Evolutionary conservation across 148 eudicot genomes (phyloP), one percentile per base, ranked within the genome.

Genomic region (Dianthus caryophyllus): DNA sequence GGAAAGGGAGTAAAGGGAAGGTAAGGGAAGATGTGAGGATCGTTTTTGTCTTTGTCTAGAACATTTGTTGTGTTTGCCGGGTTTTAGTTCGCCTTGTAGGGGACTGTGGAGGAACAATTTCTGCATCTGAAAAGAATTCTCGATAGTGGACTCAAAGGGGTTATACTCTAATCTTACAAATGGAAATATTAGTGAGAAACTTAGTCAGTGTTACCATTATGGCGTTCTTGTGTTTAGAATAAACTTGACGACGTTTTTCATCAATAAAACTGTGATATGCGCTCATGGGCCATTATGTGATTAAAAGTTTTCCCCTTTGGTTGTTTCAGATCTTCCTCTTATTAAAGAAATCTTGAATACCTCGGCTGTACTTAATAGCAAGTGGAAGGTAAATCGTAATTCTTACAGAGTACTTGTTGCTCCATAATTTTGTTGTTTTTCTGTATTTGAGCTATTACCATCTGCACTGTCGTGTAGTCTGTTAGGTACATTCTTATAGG

Each of bases 311-410:
- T 30, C 54, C 27, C 26, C 36, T 33, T 30, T 53, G 38, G 38
- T 77, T 71, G 60, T 60, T 81, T 62, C 88, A 94, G 99, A 87
- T 88, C 96, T 94, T 77, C 73, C 88, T 16, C 36, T 85, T 44
- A 84, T 94, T 71, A 86, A 90, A 82, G 93, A 94, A 70, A 81
- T 90, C 67, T 27, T 94, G 78, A 72, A 80, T 64, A 75, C 73
- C 62, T 78, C 93, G 61, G 78, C 58, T 67, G 73, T 85, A 63
- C 71, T 90, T 31, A 90, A 80, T 79, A 78, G 83, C 86, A 94
- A 84, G 78, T 88, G 96, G 99, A 94, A 94, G 97, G 99, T 94
- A 80, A 72, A 38, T 24, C 29, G 14, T 49, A 1, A 59, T 20
- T 5, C 14, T 41, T 21, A 48, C 41, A 18, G n/a, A 12, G 22